Percentiles rank a stretch among this genome's conserved stretches.
These are phyloP conservation scores for Rhodotorula sp. DNA, from an alignment of 1,284 basidiomycete species.

Conservation along the genomic window DNA sequence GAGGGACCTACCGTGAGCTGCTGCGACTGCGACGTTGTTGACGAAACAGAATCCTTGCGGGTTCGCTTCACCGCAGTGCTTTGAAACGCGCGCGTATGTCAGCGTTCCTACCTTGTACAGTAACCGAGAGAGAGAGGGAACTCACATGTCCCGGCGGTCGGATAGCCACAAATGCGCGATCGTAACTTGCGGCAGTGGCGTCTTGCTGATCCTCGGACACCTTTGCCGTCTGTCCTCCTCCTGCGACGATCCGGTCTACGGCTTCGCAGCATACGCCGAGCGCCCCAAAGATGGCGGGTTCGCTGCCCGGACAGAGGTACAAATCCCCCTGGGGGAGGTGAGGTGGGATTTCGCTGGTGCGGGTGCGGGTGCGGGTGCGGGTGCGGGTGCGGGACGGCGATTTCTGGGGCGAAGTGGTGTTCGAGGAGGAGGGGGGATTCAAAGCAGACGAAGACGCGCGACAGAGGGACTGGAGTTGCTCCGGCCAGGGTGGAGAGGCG, in stretches of 20 bases:
- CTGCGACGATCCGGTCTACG: slow-evolving; percentile 62
- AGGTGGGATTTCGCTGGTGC: slow-evolving; percentile 67
- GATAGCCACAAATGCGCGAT: slow-evolving; percentile 74
- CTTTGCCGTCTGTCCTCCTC: not conserved
- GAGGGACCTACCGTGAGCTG: slow-evolving; percentile 69
- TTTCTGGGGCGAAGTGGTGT: not conserved
- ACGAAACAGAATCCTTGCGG: slow-evolving; percentile 87
- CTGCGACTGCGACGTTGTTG: slow-evolving; percentile 87
- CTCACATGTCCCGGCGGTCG: slow-evolving; percentile 70
- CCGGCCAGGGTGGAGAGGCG: slow-evolving; percentile 23
- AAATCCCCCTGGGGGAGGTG: slow-evolving; percentile 74
- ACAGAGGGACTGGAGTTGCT: slow-evolving; percentile 27
- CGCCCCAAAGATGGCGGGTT: slow-evolving; percentile 72
- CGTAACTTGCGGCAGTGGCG: slow-evolving; percentile 23
- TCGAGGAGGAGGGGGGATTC: slow-evolving; percentile 55
- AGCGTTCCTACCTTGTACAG: too few relatives aligned
- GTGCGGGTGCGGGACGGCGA: not conserved
- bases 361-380: too few relatives aligned
- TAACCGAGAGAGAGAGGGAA: not conserved
- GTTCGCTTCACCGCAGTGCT: slow-evolving; percentile 82
- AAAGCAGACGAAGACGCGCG: slow-evolving; percentile 3
- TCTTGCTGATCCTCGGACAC: not conserved
- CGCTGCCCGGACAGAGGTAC: slow-evolving; percentile 69
- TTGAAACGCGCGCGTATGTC: not conserved
- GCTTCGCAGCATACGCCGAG: slow-evolving; percentile 79